Percentiles rank a stretch among this genome's conserved stretches.
Conservation (phyloP, 176 grass and related monocot genomes). For the barley (Hordeum vulgare) region MorexV3_pseudomolecules_assembly NC_058524.1:578431092-578431591, state of each 20-base stretch:
- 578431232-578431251: conserved; percentile 18
- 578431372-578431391: too few relatives aligned
- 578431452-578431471: neutral
- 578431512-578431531: neutral
- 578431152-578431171: neutral
- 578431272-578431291: conserved; percentile 45
- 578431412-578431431: too few relatives aligned
- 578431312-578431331: neutral
- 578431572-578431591: neutral
- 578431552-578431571: neutral
- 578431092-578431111: too few relatives aligned
- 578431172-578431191: neutral
- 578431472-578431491: too few relatives aligned
- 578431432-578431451: too few relatives aligned
- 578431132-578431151: too few relatives aligned
- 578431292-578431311: conserved; percentile 13
- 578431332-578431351: neutral
- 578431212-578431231: neutral
- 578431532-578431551: too few relatives aligned
- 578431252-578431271: conserved; percentile 42
- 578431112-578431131: too few relatives aligned
- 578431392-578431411: too few relatives aligned
- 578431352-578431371: conserved; percentile 6
- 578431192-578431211: neutral
- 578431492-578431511: too few relatives aligned